phyloP scores from a whole-genome alignment of 2,329 filamentous ascomycete species.

The Sphaerulina populicola region DNA sequence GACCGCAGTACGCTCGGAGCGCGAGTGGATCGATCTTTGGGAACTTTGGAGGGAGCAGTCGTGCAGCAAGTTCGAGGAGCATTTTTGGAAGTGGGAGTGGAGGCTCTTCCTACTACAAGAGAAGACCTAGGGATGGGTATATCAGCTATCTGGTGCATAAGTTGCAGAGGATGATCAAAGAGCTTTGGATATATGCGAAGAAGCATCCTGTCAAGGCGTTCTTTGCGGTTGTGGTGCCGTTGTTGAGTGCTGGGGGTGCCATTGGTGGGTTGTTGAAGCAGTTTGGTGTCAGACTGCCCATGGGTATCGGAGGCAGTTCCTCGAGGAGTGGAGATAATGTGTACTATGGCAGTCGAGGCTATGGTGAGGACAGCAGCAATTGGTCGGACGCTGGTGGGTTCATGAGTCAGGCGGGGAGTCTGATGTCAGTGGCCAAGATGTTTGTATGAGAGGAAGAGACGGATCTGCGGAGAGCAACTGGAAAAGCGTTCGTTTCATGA shows the following conservation, averaged over 20 bases:
- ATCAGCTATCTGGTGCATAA: constrained; percentile 64
- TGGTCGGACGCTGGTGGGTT: constrained; percentile 29
- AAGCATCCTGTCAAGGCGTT: constrained; percentile 81
- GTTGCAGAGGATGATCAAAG: constrained; percentile 68
- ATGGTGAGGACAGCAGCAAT: constrained; percentile 32
- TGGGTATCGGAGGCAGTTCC: constrained; percentile 35
- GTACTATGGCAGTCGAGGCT: constrained; percentile 26
- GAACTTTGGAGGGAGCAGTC: constrained; percentile 7
- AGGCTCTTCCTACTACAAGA: constrained; percentile 67
- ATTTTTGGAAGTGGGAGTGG: constrained; percentile 39
- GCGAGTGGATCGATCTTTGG: constrained; percentile 22
- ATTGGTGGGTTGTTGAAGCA: constrained; percentile 67
- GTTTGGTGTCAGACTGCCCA: constrained; percentile 70
- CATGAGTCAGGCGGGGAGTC: constrained; percentile 40
- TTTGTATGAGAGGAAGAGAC: constrained; percentile 39
- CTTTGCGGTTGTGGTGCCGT: constrained; percentile 77
- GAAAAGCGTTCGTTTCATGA: too few species aligned
- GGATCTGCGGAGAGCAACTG: not conserved
- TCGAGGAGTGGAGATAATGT: constrained; percentile 17
- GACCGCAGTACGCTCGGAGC: constrained; percentile 14
- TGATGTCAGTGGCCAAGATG: constrained; percentile 46
- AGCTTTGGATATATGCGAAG: constrained; percentile 73
- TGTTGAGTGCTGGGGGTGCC: constrained; percentile 69
- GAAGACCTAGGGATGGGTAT: constrained; percentile 68
- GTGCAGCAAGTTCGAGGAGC: constrained; percentile 17